A percentile compares a stretch with the other conserved stretches of the same genome.
Conservation (phyloP, 108 stramenopile genomes). For the Fragilariopsis cylindrus region DNA sequence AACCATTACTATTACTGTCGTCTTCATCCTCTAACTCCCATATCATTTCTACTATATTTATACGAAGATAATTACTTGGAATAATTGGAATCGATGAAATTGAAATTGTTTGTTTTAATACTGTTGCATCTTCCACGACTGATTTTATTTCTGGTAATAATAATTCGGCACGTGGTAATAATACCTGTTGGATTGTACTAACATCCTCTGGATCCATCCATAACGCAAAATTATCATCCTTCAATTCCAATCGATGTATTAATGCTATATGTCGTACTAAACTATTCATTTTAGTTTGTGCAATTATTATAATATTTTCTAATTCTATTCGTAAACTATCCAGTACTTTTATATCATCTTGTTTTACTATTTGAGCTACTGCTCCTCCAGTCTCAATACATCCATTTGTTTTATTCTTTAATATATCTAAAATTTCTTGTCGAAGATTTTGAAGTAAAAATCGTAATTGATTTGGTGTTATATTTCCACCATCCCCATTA, state of each 20-base stretch:
- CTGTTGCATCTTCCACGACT: conserved; percentile 29
- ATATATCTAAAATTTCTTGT: conserved; percentile 35
- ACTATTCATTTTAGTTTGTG: conserved; percentile 31
- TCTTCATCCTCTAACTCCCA: conserved; percentile 26
- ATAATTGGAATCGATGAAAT: not conserved
- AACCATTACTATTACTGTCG: not conserved
- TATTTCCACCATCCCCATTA: not conserved
- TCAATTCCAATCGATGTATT: not conserved
- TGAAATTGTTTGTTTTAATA: conserved; percentile 36
- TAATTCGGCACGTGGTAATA: conserved; percentile 47
- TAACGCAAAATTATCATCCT: conserved; percentile 20
- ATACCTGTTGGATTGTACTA: conserved; percentile 48
- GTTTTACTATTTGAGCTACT: conserved; percentile 3
- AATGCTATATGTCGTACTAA: conserved; percentile 54
- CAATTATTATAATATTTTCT: conserved; percentile 31
- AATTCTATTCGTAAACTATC: conserved; percentile 41
- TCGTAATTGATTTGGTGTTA: conserved; percentile 32
- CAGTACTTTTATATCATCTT: conserved; percentile 47
- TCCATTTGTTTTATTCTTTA: conserved; percentile 57
- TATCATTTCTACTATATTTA: conserved; percentile 27
- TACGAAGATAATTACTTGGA: conserved; percentile 9
- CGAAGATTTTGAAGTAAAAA: conserved; percentile 61
- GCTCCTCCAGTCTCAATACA: conserved; percentile 63
- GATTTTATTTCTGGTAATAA: conserved; percentile 24
- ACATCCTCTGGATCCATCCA: conserved; percentile 64